These are phyloP conservation scores for Yarrowia osloensis DNA, from an alignment of 805 yeast species.

Conservation along the genomic window DNA sequence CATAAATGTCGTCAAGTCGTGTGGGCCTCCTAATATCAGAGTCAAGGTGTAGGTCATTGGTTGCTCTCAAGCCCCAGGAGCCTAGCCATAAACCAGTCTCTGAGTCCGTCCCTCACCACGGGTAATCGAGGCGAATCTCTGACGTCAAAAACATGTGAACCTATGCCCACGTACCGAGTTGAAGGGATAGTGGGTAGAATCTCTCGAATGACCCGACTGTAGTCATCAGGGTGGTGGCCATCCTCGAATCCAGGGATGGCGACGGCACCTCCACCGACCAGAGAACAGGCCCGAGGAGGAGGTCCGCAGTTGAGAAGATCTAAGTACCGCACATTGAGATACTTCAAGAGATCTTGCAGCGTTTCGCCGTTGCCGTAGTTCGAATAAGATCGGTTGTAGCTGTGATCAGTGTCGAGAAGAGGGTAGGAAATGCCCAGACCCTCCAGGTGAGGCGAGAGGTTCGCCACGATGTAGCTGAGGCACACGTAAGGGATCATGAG, in stretches of 20 bases:
- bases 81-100: constrained; percentile 3
- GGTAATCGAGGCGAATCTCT: neutral
- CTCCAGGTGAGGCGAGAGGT: constrained; percentile 11
- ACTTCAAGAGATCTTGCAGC: constrained; percentile 1
- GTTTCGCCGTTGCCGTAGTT: constrained; percentile 26
- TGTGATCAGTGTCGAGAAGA: constrained; percentile 9
- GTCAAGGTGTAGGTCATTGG: neutral
- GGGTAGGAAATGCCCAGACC: constrained; percentile 21
- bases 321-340: constrained; percentile 7
- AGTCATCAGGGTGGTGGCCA: constrained; percentile 33
- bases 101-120: constrained; percentile 12
- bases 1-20: neutral
- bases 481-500: constrained; percentile 24
- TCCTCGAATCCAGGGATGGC: constrained; percentile 27
- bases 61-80: neutral
- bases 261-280: constrained; percentile 13
- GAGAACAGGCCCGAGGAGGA: constrained; percentile 13
- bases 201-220: constrained; percentile 32
- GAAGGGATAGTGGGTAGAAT: constrained; percentile 37
- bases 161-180: constrained; percentile 19
- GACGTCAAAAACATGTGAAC: constrained; percentile 25
- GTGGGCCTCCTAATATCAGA: no score
- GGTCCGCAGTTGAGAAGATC: constrained; percentile 24
- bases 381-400: constrained; percentile 11
- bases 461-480: constrained; percentile 12